Percentiles rank a stretch among this genome's conserved stretches.
phyloP scores from a whole-genome alignment of 2,329 filamentous ascomycete genomes.

The Cercospora zeina region DNA sequence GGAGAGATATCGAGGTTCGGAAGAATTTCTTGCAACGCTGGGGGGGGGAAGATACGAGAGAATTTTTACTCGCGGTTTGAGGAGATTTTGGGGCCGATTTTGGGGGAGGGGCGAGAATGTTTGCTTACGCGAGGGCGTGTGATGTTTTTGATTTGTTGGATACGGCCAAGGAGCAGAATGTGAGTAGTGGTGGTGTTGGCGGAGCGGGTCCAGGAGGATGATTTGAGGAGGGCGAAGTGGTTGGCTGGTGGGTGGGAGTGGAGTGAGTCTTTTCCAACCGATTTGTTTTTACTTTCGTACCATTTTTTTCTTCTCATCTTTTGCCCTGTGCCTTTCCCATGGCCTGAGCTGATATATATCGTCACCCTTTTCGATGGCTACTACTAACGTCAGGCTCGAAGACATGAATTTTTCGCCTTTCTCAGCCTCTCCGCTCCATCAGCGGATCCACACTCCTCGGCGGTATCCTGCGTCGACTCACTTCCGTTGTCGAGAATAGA shows the following conservation, averaged over 20 bases:
- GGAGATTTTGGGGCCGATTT: conserved; percentile 1
- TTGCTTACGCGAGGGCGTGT: conserved; percentile 15
- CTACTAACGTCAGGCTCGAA: not conserved
- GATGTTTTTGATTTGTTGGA: conserved; percentile 21
- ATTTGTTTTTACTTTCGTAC: not conserved
- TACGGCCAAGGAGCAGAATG: conserved; percentile 17
- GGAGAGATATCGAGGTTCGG: not conserved
- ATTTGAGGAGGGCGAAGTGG: conserved; percentile 9
- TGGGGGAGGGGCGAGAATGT: conserved; percentile 18
- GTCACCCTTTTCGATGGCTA: too few species aligned
- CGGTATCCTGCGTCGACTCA: conserved; percentile 14
- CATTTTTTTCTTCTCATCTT: too few species aligned
- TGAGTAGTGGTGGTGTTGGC: not conserved
- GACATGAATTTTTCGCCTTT: conserved; percentile 5
- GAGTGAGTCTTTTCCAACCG: conserved; percentile 1
- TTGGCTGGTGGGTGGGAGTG: conserved; percentile 17
- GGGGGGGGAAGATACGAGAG: not conserved
- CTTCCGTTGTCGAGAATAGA: not conserved
- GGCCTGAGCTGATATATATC: too few species aligned
- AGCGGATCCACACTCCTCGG: conserved; percentile 15
- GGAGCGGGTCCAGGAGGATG: not conserved
- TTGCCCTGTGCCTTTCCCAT: too few species aligned
- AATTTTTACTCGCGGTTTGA: conserved; percentile 15
- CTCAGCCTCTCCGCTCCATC: not conserved
- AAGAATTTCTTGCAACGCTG: not conserved